Base-by-base conservation (phyloP, 2,329 filamentous ascomycete species). In the Sporothrix dimorphospora region DNA sequence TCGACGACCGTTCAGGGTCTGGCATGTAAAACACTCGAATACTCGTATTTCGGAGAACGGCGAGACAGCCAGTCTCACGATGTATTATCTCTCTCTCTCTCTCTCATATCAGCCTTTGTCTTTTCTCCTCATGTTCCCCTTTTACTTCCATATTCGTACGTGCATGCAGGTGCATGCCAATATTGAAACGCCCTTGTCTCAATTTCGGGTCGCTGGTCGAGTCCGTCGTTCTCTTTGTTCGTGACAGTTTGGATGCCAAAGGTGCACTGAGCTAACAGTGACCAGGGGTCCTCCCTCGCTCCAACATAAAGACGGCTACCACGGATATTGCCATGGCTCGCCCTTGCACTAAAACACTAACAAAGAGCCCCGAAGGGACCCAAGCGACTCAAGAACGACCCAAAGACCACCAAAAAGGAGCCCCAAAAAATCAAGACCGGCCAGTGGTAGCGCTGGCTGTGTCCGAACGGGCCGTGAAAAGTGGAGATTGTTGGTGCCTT, bases 371-470 rank as follows among this genome's bases (percentile, higher is more conserved):
- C 49, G 3, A 53, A 27, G 14, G 7, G 27, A 34, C 53, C 11
- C 53, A 57, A 61, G n/a, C 34, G 38, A 12, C 57, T 19, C 34
- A 61, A 61, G 21, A n/a, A n/a, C 12, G 9, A 19, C 57, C 11
- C 38, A 63, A 63, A 63, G 38, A 63, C 38, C n/a, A 63, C 9
- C 57, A 63, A 42, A 40, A 8, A 21, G 21, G n/a, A n/a, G 59
- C n/a, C 59, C 59, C 38, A 24, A 40, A 27, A 65, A 45, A n/a
- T n/a, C 16, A n/a, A 45, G 42, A 45, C 59, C 59, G 27, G 65
- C 65, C 65, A 67, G 65, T 67, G 45, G 45, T 53, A 69, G 66
- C 66, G 47, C 38, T 69, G 66, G 49, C 66, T 42, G 49, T 69
- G 66, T 55, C 66, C 66, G 66, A 7, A 49, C 66, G 66, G 65